phyloP scores from a whole-genome alignment of 805 yeast species.

The Hanseniaspora clermontiae region DNA sequence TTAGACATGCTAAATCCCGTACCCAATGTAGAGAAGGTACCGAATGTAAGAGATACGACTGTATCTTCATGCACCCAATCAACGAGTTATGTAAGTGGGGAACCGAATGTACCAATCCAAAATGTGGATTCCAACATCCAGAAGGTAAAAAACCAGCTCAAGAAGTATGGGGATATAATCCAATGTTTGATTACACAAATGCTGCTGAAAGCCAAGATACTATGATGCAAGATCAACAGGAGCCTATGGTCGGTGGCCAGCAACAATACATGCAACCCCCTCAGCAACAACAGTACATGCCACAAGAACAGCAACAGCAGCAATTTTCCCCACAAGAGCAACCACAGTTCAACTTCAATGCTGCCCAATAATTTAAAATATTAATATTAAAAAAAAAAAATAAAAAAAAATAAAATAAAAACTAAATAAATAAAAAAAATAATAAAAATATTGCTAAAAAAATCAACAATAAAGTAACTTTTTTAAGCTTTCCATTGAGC shows the following conservation, averaged over 20 bases:
- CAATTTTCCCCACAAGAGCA: not conserved
- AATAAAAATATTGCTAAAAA: not conserved
- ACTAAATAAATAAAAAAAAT: not conserved
- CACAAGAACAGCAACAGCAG: constrained; percentile 1
- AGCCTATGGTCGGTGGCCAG: not conserved
- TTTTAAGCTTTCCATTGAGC: not conserved
- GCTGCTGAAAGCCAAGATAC: not conserved
- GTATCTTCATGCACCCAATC: constrained; percentile 73
- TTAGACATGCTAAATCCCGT: constrained; percentile 67
- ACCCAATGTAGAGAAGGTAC: constrained; percentile 74
- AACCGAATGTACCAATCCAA: constrained; percentile 53
- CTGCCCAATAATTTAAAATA: not conserved
- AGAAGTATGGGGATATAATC: not conserved
- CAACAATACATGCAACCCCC: not conserved
- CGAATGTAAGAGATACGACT: constrained; percentile 64
- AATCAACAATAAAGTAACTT: not conserved
- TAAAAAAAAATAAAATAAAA: constrained; percentile 16
- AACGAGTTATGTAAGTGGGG: constrained; percentile 73
- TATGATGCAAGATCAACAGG: not conserved
- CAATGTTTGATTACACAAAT: constrained; percentile 3
- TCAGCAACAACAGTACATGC: not conserved
- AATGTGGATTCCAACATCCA: constrained; percentile 70
- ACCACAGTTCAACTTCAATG: not conserved
- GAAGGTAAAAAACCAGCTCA: constrained; percentile 45
- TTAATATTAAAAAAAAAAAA: constrained; percentile 14